A percentile compares a stretch with the other conserved stretches of the same genome.
phyloP scores from a whole-genome alignment of 176 grass and related monocot genomes.

The Bothriochloa decipiens region DNA sequence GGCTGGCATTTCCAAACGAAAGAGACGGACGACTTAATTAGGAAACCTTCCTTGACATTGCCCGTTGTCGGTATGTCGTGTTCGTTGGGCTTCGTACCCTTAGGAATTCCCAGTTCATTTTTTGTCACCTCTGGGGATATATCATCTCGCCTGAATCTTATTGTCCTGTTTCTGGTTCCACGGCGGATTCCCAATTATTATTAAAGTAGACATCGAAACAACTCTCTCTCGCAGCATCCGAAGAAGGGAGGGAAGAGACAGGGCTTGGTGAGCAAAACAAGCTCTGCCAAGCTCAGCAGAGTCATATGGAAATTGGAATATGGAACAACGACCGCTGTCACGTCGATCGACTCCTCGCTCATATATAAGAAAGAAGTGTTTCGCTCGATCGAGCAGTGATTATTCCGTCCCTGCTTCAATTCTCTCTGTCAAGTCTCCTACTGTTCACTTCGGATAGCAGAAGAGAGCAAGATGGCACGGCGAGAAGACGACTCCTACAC shows the following conservation, averaged over 20 bases:
- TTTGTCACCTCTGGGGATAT: background rate
- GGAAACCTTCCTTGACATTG: background rate
- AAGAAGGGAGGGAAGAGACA: background rate
- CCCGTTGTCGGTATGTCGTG: background rate
- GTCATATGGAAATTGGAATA: background rate
- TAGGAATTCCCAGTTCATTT: background rate
- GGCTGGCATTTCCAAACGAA: too few species aligned
- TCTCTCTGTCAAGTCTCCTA: background rate
- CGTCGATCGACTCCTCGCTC: background rate
- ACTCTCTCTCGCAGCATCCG: background rate
- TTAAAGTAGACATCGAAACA: background rate
- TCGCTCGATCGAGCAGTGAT: background rate
- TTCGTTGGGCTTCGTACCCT: background rate
- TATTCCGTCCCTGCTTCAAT: background rate
- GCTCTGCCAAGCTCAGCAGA: background rate
- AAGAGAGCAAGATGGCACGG: slow-evolving; percentile 36
- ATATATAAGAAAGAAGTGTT: background rate
- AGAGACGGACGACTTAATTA: background rate
- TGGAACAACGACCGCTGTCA: background rate
- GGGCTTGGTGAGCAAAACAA: slow-evolving; percentile 7
- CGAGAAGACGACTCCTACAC: slow-evolving; percentile 49
- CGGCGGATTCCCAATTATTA: background rate
- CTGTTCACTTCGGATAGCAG: background rate
- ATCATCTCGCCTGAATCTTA: background rate
- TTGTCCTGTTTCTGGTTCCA: background rate